phyloP scores from a whole-genome alignment of 2,329 filamentous ascomycete genomes.

The Chlorencoelia australis region DNA sequence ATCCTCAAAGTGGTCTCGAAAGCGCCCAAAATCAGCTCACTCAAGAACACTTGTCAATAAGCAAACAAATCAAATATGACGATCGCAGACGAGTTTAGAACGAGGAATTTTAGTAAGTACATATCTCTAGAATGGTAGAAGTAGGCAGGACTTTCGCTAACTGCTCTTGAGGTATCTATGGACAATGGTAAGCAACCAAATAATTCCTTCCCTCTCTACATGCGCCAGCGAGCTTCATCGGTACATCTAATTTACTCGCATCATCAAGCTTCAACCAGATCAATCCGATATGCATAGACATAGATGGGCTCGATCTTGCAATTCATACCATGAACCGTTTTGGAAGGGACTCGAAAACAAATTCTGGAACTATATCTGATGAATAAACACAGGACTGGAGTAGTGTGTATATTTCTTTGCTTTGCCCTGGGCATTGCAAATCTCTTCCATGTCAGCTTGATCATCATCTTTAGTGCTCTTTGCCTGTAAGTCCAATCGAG shows the following conservation, averaged over 20 bases:
- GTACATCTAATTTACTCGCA: no score
- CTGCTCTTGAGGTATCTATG: slow-evolving; percentile 52
- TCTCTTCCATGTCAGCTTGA: slow-evolving; percentile 46
- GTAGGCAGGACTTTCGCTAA: slow-evolving; percentile 14
- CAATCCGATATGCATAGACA: no score
- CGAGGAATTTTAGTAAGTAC: slow-evolving; percentile 62
- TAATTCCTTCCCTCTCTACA: slow-evolving; percentile 3
- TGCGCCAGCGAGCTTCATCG: no score
- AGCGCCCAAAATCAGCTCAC: no score
- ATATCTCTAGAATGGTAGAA: not conserved
- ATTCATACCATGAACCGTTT: no score
- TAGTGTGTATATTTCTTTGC: slow-evolving; percentile 61
- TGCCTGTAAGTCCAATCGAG: slow-evolving; percentile 37
- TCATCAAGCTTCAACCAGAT: no score
- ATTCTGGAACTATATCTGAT: slow-evolving; percentile 11
- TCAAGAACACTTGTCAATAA: no score
- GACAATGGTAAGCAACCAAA: slow-evolving; percentile 54
- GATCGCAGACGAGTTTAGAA: slow-evolving; percentile 62
- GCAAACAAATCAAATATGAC: slow-evolving; percentile 46
- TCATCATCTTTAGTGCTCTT: slow-evolving; percentile 36
- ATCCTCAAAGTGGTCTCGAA: no score
- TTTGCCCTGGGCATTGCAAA: slow-evolving; percentile 60
- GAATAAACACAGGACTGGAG: slow-evolving; percentile 46
- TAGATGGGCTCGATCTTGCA: no score
- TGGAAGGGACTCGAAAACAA: not conserved